Percentiles rank a stretch among this genome's conserved stretches.
These are phyloP conservation scores for Blastobotrys elegans DNA, from an alignment of 1,139 yeast genomes.

Conservation along the genomic window DNA sequence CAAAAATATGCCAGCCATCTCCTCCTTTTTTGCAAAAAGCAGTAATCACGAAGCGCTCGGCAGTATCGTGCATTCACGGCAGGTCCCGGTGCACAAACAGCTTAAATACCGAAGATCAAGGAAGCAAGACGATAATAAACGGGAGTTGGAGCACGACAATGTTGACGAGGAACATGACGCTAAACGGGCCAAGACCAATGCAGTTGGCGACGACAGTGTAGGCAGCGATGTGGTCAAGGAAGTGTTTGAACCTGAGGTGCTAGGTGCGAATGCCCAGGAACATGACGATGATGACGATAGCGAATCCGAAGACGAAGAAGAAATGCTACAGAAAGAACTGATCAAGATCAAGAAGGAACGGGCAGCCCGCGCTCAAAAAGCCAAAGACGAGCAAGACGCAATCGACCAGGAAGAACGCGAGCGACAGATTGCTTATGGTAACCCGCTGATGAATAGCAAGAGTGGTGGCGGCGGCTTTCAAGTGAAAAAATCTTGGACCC, in stretches of 20 bases:
- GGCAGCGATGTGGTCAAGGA: too few relatives aligned
- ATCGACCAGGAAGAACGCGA: slow-evolving; percentile 36
- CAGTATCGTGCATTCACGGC: slow-evolving; percentile 59
- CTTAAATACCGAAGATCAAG: slow-evolving; percentile 50
- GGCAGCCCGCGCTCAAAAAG: slow-evolving; percentile 15
- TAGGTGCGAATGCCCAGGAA: slow-evolving; percentile 20
- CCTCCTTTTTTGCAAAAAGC: slow-evolving; percentile 4
- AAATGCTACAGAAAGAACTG: slow-evolving; percentile 47
- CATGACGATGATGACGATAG: slow-evolving; percentile 27
- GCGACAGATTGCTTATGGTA: slow-evolving; percentile 37
- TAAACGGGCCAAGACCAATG: slow-evolving; percentile 23
- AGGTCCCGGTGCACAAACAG: slow-evolving; percentile 63
- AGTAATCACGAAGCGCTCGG: slow-evolving; percentile 28
- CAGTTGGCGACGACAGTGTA: slow-evolving; percentile 23
- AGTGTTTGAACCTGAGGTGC: too few relatives aligned
- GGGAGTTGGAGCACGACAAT: slow-evolving; percentile 19
- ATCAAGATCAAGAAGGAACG: slow-evolving; percentile 41
- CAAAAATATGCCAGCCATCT: slow-evolving; percentile 6
- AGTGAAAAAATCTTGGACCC: slow-evolving; percentile 42
- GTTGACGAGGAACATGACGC: slow-evolving; percentile 20
- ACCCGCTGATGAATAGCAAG: slow-evolving; percentile 40
- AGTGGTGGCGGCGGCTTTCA: slow-evolving; percentile 17
- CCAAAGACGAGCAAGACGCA: slow-evolving; percentile 32
- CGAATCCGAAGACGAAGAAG: slow-evolving; percentile 33
- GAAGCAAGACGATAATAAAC: slow-evolving; percentile 15